Evolutionary conservation across 192 early-diverging fungal genomes (phyloP), one percentile per base, ranked within the genome.

Genomic region (Obelidium mucronatum): DNA sequence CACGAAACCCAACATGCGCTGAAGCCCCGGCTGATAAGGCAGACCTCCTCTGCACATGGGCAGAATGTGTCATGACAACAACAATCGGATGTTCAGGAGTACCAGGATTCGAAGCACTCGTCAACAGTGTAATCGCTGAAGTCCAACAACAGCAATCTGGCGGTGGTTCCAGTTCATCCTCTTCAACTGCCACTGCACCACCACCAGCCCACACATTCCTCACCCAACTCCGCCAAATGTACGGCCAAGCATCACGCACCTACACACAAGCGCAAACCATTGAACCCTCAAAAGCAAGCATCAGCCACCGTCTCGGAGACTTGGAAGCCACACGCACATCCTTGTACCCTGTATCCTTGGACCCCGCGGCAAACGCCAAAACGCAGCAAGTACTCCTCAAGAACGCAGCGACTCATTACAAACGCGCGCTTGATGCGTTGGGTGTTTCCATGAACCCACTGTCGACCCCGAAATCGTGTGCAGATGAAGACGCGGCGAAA

Each of bases 1-100:
- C n/a, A 19, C 42, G 36, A 6, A 52, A 79, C 28, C 53, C 62
- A 26, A 51, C 61, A 11, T 73, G 78, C 71, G 80, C 79, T 33
- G 83, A 85, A 52, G 80, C 83, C 1, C 61, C 79, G 5, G 81
- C 80, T n/a, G 80, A 81, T 34, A 79, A 78, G 64, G 83, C 76
- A 6, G 83, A 85, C 68, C 40, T 82, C 8, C 58, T 80, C 40
- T 67, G 61, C 34, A 72, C 78, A 2, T 84, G 66, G 71, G 80
- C 79, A 0, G 79, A 80, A 5, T 79, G 64, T 1, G 28, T 78
- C 28, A 74, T 70, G 62, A 78, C 75, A 2, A 11, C 33, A 19
- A 51, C 59, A 1, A 76, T 75, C 66, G 76, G 73, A 42, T 37
- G 51, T 24, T 36, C 61, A 34, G 73, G 72, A 24, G 37, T 56